These are phyloP conservation scores for Podospora sp. DNA, from an alignment of 495 filamentous ascomycete species.

Conservation along the genomic window DNA sequence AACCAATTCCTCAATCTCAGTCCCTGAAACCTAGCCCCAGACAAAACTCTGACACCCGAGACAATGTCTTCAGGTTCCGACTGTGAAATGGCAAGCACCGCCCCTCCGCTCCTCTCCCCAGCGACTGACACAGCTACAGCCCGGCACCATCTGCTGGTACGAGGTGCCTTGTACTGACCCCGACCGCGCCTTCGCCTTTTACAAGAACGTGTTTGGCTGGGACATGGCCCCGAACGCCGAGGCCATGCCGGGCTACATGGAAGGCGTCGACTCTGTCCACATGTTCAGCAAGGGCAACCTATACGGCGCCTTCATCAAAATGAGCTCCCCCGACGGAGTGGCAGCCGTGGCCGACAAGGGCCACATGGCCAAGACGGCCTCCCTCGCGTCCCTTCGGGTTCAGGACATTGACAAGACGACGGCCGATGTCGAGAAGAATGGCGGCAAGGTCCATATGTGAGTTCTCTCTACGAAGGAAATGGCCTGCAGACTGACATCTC, in stretches of 20 bases:
- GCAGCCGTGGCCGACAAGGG: slow-evolving; percentile 9
- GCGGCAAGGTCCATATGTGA: slow-evolving; percentile 17
- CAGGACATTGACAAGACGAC: slow-evolving; percentile 10
- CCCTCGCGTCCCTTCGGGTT: slow-evolving; percentile 5
- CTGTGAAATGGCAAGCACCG: neutral
- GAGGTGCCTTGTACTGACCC: slow-evolving; percentile 15
- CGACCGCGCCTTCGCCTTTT: slow-evolving; percentile 16
- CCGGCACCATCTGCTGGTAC: slow-evolving; percentile 20
- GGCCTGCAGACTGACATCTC: neutral
- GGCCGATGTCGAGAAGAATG: slow-evolving; percentile 1
- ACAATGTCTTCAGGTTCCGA: slow-evolving; percentile 1
- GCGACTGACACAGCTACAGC: neutral
- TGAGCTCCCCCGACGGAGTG: slow-evolving; percentile 3
- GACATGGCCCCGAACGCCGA: neutral
- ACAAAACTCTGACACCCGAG: neutral
- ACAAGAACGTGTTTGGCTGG: slow-evolving; percentile 18
- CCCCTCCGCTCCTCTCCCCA: neutral
- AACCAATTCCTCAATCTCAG: neutral
- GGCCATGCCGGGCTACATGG: slow-evolving; percentile 9
- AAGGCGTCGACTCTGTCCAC: slow-evolving; percentile 14
- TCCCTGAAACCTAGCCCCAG: neutral
- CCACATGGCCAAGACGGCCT: slow-evolving; percentile 6
- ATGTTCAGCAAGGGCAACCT: slow-evolving; percentile 11
- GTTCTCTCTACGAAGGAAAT: neutral
- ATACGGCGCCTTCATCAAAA: slow-evolving; percentile 21